Conservation (phyloP, 2,329 filamentous ascomycete species). For the Acephala macrosclerotiorum region DNA sequence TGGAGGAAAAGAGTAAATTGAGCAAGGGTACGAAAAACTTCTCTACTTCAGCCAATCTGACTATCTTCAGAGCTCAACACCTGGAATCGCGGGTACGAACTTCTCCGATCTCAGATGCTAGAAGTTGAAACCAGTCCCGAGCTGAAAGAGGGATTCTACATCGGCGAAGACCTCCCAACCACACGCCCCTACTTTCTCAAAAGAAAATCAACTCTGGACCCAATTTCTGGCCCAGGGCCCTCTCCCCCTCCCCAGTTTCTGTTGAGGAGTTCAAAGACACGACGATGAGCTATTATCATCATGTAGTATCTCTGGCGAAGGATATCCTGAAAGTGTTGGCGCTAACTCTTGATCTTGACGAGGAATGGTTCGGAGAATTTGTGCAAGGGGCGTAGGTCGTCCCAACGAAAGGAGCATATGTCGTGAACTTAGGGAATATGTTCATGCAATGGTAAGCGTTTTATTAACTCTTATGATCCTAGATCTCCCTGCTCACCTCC, state of each 20-base stretch:
- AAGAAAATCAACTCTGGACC: conserved; percentile 49
- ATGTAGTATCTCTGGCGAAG: conserved; percentile 48
- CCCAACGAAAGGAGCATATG: conserved; percentile 52
- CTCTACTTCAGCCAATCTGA: neutral
- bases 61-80: conserved; percentile 42
- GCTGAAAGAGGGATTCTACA: conserved; percentile 52
- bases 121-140: conserved; percentile 52
- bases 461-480: conserved; percentile 56
- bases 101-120: conserved; percentile 52
- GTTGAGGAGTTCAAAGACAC: conserved; percentile 45
- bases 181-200: conserved; percentile 44
- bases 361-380: conserved; percentile 51
- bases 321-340: conserved; percentile 52
- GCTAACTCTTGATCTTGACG: conserved; percentile 48
- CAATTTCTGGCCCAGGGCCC: conserved; percentile 50
- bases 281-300: conserved; percentile 50
- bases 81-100: conserved; percentile 56
- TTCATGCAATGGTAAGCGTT: conserved; percentile 49
- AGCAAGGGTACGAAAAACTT: neutral
- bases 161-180: conserved; percentile 49
- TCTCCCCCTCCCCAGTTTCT: conserved; percentile 18
- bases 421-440: conserved; percentile 58
- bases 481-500: neutral
- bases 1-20: conserved; percentile 52
- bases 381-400: conserved; percentile 44